Base-by-base conservation (phyloP, 495 filamentous ascomycete genomes). In the Penicillium paradoxum region DNA sequence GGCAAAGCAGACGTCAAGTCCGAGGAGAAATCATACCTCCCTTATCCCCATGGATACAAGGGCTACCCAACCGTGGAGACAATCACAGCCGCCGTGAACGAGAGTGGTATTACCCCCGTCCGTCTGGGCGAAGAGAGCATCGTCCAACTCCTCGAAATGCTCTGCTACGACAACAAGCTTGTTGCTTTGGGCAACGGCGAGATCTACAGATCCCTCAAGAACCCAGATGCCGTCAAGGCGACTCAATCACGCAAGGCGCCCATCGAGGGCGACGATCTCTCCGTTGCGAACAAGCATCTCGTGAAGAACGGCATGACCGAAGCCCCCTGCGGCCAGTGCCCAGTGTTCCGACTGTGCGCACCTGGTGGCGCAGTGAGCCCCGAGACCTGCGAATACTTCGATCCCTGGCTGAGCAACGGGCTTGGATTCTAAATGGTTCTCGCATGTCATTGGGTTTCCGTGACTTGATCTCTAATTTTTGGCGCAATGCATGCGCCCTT, bases 331-430 rank as follows among this genome's bases (percentile, higher is more conserved):
- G 92, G 90, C 14, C 76, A 81, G 54, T 98, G 93, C 66, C 93
- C 95, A 0, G 93, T 97, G n/a, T 95, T 96, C 71, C 82, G 87
- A 34, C 74, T 96, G 17, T 98, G 93, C 68, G 86, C 86, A 42
- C 88, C 93, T 48, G 90, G 87, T 6, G 91, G 90, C 1, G 86
- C 87, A 8, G 89, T 97, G 30, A 93, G 85, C 64, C 89, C 93
- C 1, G 86, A 84, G 49, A 95, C 80, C 44, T 98, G 93, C 66
- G 87, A 90, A 37, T 98, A 97, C 61, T 97, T 95, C 62, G 77
- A 84, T 48, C 79, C 84, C 4, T 97, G 92, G 92, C 68, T 96
- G 37, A 64, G 61, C 19, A 70, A 69, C 33, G 62, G 60, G 4
- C 66, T 75, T 33, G 65, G 61, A 19, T 75, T 74, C 27, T 75